phyloP scores from a whole-genome alignment of 441 rosid species.

The Euphorbia neoarborescens region DNA sequence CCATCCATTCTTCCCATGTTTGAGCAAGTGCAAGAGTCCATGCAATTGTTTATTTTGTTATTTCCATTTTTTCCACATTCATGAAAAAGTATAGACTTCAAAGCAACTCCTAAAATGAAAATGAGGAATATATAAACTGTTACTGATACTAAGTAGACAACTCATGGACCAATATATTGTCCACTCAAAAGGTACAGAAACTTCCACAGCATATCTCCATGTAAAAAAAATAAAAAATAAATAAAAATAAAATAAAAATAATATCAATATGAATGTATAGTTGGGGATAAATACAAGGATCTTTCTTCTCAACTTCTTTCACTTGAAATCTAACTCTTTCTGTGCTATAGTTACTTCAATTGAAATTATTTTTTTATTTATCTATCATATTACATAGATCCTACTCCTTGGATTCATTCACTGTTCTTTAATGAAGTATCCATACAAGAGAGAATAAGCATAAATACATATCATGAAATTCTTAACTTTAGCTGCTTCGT shows the following conservation, averaged over 20 bases:
- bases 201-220: neutral
- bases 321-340: neutral
- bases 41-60: neutral
- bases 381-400: neutral
- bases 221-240: neutral
- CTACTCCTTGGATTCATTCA: neutral
- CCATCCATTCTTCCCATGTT: neutral
- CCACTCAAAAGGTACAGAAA: neutral
- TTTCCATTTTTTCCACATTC: neutral
- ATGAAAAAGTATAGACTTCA: neutral
- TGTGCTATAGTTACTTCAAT: neutral
- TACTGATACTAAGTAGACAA: neutral
- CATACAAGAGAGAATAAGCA: no score
- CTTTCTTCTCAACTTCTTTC: neutral
- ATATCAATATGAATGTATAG: neutral
- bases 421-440: neutral
- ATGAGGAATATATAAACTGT: neutral
- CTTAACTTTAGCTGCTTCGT: no score
- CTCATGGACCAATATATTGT: neutral
- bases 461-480: no score
- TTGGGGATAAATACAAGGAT: neutral
- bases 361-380: neutral
- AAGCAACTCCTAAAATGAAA: neutral
- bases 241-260: neutral
- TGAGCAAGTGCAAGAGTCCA: neutral